phyloP scores from a whole-genome alignment of 1,284 basidiomycete species.

The Tilletia indica region DNA sequence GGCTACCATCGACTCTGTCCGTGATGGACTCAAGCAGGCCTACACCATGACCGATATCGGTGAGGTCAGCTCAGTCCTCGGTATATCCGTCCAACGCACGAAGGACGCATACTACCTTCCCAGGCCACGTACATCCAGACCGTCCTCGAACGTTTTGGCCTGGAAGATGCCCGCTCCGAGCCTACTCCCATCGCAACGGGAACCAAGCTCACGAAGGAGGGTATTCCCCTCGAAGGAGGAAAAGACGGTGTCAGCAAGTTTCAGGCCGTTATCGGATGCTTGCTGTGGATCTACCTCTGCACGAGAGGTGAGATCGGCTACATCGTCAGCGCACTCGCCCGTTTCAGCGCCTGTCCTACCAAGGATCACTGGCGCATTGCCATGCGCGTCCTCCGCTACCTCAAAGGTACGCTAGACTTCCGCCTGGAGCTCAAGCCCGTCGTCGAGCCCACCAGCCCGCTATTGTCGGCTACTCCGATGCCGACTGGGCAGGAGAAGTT shows the following conservation, averaged over 20 bases:
- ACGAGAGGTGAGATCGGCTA: neutral
- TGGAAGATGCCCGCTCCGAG: neutral
- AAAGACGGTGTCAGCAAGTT: constrained; percentile 4
- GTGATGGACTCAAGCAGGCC: neutral
- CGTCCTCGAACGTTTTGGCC: constrained; percentile 1
- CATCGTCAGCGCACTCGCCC: neutral
- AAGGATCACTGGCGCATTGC: neutral
- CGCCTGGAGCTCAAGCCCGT: neutral
- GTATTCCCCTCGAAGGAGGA: neutral
- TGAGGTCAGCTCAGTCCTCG: neutral
- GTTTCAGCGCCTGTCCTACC: neutral
- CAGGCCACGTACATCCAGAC: neutral
- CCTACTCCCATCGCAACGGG: neutral
- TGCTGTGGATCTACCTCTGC: neutral
- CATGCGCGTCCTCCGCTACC: neutral
- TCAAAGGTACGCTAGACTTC: neutral
- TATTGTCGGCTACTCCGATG: neutral
- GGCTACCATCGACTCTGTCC: neutral
- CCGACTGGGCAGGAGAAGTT: constrained; percentile 2
- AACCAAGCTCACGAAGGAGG: constrained; percentile 1
- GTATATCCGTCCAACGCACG: constrained; percentile 1
- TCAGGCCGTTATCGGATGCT: neutral
- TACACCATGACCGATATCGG: constrained; percentile 8
- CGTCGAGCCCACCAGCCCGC: neutral
- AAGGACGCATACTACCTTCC: constrained; percentile 5